These are phyloP conservation scores for Yamadazyma sp. DNA, from an alignment of 805 yeast genomes.

Conservation along the genomic window DNA sequence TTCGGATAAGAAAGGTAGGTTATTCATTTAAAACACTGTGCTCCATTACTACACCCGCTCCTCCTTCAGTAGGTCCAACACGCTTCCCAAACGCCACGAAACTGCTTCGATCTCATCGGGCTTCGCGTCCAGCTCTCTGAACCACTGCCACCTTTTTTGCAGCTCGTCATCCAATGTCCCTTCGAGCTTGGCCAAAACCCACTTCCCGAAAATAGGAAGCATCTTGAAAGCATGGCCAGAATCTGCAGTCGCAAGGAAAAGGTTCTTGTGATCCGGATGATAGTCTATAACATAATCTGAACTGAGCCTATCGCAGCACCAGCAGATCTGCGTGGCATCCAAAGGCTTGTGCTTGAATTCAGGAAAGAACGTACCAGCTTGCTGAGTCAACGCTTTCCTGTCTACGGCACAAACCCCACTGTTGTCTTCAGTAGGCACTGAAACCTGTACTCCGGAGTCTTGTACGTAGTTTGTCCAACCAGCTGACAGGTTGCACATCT, in stretches of 20 bases:
- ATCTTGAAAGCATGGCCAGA: conserved; percentile 42
- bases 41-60: conserved; percentile 4
- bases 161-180: conserved; percentile 10
- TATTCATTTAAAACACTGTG: no score
- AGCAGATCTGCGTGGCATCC: conserved; percentile 20
- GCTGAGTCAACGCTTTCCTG: conserved; percentile 8
- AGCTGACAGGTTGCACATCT: conserved; percentile 15
- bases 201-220: conserved; percentile 33
- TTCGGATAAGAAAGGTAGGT: no score
- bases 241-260: conserved; percentile 39
- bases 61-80: conserved; percentile 8
- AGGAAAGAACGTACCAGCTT: conserved; percentile 14
- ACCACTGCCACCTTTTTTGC: conserved; percentile 14
- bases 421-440: conserved; percentile 15
- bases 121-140: conserved; percentile 4
- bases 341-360: conserved; percentile 8
- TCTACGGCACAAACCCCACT: conserved; percentile 13
- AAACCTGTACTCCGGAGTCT: conserved; percentile 1
- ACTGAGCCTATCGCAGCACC: conserved; percentile 36
- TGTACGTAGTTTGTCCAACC: conserved; percentile 12
- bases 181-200: conserved; percentile 15
- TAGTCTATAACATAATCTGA: conserved; percentile 35
- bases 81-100: conserved; percentile 16
- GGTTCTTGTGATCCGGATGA: conserved; percentile 27
- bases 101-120: conserved; percentile 10